Evolutionary conservation across 495 filamentous ascomycete genomes (phyloP).

Genomic region (Sordaria brevicollis): DNA sequence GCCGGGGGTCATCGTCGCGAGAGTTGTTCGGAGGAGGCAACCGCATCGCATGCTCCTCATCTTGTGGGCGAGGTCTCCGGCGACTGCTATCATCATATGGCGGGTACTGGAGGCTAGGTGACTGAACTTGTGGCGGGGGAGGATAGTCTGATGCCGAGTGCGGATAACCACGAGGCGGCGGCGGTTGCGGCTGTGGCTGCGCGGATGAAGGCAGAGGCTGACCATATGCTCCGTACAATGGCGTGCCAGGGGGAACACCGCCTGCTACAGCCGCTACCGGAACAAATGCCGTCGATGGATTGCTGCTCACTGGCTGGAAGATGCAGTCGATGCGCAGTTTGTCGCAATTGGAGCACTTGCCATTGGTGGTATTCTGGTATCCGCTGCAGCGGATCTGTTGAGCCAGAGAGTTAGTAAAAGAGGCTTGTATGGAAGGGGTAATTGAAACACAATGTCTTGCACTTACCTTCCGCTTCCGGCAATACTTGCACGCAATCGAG

Average conservation of each 20-base stretch:
- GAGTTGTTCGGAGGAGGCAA: conserved; percentile 36
- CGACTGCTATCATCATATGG: conserved; percentile 26
- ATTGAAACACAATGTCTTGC: neutral
- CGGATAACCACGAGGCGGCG: conserved; percentile 6
- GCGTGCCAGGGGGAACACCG: conserved; percentile 38
- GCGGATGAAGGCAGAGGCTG: conserved; percentile 28
- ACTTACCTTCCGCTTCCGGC: conserved; percentile 38
- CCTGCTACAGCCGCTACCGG: conserved; percentile 37
- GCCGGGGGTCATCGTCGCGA: conserved; percentile 31
- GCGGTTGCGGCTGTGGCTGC: conserved; percentile 3
- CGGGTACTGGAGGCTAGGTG: conserved; percentile 27
- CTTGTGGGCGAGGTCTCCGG: conserved; percentile 22
- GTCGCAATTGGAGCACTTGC: conserved; percentile 41
- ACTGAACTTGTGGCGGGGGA: conserved; percentile 8
- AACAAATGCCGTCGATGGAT: conserved; percentile 37
- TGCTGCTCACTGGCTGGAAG: conserved; percentile 40
- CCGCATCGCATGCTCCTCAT: conserved; percentile 32
- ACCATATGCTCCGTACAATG: conserved; percentile 39
- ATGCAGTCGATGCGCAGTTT: conserved; percentile 42
- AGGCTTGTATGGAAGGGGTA: neutral
- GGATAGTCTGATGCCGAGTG: conserved; percentile 14
- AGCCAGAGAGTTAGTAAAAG: conserved; percentile 4
- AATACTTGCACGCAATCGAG: conserved; percentile 43
- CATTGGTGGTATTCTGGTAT: conserved; percentile 37
- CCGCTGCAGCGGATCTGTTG: conserved; percentile 42